phyloP scores from a whole-genome alignment of 495 filamentous ascomycete genomes.

The Glonium stellatum region DNA sequence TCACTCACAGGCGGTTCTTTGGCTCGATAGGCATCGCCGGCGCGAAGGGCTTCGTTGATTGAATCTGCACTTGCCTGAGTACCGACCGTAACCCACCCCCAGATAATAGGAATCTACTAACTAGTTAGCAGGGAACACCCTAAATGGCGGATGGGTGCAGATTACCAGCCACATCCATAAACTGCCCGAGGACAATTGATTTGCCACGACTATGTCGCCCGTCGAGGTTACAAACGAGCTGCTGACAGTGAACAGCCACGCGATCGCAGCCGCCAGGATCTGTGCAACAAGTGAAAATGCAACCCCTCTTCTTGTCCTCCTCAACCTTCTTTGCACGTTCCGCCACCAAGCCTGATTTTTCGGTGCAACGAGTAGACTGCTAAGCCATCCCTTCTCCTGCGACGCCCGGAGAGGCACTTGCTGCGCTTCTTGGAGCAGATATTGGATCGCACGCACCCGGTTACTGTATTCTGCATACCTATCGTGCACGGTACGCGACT shows the following conservation, averaged over 20 bases:
- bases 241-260: constrained; percentile 23
- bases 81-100: constrained; percentile 25
- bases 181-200: constrained; percentile 20
- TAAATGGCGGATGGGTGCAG: neutral
- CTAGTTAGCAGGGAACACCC: neutral
- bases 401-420: constrained; percentile 22
- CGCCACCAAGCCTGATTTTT: constrained; percentile 23
- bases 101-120: constrained; percentile 19
- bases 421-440: constrained; percentile 25
- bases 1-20: constrained; percentile 11
- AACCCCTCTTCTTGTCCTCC: constrained; percentile 15
- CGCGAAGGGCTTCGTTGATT: constrained; percentile 15
- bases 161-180: constrained; percentile 25
- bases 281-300: constrained; percentile 24
- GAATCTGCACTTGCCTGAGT: constrained; percentile 15
- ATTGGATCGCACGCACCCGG: constrained; percentile 17
- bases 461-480: constrained; percentile 11
- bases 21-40: constrained; percentile 17
- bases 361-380: constrained; percentile 23
- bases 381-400: constrained; percentile 21
- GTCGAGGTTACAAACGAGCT: constrained; percentile 8
- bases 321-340: constrained; percentile 9
- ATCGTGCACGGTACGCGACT: constrained; percentile 5
- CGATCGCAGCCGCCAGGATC: constrained; percentile 16
- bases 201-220: constrained; percentile 15